phyloP scores from a whole-genome alignment of 345 rosid species.

The Conringia planisiliqua region DNA sequence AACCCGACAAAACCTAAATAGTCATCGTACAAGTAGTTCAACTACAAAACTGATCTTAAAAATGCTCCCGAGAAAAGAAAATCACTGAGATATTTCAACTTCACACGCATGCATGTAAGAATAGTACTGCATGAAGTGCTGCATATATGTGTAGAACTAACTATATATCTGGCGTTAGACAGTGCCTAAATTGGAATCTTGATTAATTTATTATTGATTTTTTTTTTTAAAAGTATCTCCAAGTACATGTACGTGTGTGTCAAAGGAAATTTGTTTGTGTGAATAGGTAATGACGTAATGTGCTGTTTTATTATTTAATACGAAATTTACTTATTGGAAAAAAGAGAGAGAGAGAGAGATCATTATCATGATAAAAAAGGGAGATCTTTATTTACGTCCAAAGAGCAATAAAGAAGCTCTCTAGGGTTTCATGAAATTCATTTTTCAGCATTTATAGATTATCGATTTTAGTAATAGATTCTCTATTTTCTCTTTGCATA shows the following conservation, averaged over 20 bases:
- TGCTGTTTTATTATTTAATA: neutral
- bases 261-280: neutral
- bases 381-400: slow-evolving; percentile 9
- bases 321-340: neutral
- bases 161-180: slow-evolving; percentile 15
- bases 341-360: neutral
- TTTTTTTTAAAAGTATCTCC: neutral
- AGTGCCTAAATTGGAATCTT: slow-evolving; percentile 16
- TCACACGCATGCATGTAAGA: slow-evolving; percentile 2
- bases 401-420: slow-evolving; percentile 15
- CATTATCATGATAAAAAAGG: neutral
- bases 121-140: neutral
- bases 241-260: slow-evolving; percentile 6
- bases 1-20: neutral
- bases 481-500: slow-evolving; percentile 2
- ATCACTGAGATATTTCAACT: neutral
- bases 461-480: neutral
- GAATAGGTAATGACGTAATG: neutral
- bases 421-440: slow-evolving; percentile 23
- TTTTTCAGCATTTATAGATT: neutral
- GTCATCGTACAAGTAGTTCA: neutral
- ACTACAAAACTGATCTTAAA: neutral
- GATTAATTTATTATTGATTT: neutral
- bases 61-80: neutral
- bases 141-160: neutral